Conservation (phyloP, 2,329 filamentous ascomycete species). For the Cordyceps tenuipes region DNA sequence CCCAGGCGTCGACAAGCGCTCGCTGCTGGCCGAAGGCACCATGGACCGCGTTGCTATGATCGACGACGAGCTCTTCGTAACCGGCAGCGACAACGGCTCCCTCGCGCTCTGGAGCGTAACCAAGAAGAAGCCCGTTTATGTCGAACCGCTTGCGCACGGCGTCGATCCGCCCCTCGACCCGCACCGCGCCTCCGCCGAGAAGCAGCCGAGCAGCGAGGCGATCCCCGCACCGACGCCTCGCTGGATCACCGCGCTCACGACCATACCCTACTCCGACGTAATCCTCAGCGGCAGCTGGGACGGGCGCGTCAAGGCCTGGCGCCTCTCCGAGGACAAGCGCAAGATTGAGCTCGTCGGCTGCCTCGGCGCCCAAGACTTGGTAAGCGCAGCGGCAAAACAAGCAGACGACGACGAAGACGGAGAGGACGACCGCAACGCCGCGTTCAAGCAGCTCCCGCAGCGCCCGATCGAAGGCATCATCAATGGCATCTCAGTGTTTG, state of each 20-base stretch:
- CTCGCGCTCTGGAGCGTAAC: conserved; percentile 80
- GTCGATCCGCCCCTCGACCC: conserved; percentile 63
- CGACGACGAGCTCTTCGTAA: conserved; percentile 82
- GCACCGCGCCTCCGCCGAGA: conserved; percentile 65
- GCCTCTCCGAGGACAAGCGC: conserved; percentile 72
- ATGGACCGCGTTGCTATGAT: conserved; percentile 90
- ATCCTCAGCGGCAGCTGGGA: conserved; percentile 90
- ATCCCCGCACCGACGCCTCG: conserved; percentile 62
- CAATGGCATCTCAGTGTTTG: conserved; percentile 82
- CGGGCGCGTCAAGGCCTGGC: conserved; percentile 79
- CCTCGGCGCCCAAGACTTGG: conserved; percentile 37
- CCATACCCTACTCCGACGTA: conserved; percentile 83
- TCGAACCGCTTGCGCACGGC: conserved; percentile 74
- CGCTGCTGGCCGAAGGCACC: conserved; percentile 64
- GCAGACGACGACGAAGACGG: conserved; percentile 13
- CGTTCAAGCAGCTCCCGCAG: conserved; percentile 15
- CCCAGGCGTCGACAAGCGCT: conserved; percentile 37
- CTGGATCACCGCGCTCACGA: conserved; percentile 82
- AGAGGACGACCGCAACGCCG: conserved; percentile 23
- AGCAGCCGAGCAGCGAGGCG: conserved; percentile 49
- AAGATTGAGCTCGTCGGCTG: conserved; percentile 65
- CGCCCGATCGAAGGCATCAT: conserved; percentile 61
- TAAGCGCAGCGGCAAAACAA: background rate
- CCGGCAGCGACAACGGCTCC: conserved; percentile 83
- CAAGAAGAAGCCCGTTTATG: conserved; percentile 90